Evolutionary conservation across 78 protist species (phyloP).

Genomic region (Dictyostelium citrinum): DNA sequence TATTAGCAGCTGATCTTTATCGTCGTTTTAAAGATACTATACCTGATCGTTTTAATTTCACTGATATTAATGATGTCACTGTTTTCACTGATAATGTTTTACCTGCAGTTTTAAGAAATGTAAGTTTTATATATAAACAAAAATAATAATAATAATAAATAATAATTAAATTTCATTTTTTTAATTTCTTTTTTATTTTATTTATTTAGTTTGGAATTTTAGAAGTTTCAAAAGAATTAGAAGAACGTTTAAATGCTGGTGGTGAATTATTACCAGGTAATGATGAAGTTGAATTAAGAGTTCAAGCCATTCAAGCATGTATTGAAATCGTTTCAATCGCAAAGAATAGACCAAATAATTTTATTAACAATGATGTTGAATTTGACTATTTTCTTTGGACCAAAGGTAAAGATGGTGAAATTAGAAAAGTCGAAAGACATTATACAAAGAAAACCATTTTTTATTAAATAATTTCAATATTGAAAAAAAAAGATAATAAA

Average conservation of each 20-base stretch:
- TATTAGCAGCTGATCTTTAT: conserved; percentile 34
- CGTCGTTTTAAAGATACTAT: conserved; percentile 17
- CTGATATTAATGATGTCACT: conserved; percentile 19
- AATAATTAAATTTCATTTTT: neutral
- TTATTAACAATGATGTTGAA: conserved; percentile 4
- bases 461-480: neutral
- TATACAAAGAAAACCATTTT: conserved; percentile 24
- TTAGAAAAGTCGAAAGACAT: conserved; percentile 50
- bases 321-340: neutral
- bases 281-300: conserved; percentile 36
- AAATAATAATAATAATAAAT: neutral
- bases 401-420: conserved; percentile 29
- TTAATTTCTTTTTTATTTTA: too few relatives aligned
- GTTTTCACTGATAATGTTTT: conserved; percentile 64
- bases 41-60: conserved; percentile 30
- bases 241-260: neutral
- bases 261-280: conserved; percentile 9
- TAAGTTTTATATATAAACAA: neutral
- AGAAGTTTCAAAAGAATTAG: neutral
- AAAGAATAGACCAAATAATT: neutral
- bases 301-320: conserved; percentile 35
- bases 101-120: conserved; percentile 55
- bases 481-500: neutral
- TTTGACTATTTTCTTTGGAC: conserved; percentile 61
- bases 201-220: conserved; percentile 4